Evolutionary conservation across 2,329 filamentous ascomycete genomes (phyloP), one percentile per base, ranked within the genome.

Genomic region (Colletotrichum coccodes): DNA sequence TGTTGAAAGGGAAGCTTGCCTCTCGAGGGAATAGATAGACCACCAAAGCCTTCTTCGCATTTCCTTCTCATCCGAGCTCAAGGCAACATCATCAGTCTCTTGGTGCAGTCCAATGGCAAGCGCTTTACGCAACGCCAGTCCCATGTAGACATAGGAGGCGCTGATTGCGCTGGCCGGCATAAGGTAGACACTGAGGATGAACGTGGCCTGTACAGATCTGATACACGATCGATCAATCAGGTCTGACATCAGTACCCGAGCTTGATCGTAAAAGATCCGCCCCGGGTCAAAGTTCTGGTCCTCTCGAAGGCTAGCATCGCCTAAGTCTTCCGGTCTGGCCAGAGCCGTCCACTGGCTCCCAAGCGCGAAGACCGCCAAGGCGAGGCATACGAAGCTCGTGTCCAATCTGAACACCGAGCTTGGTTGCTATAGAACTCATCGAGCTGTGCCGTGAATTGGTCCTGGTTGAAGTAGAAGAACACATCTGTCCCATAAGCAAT

Each of bases 341-440:
- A 80, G 64, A 0, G 73, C 71, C 1, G 78, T 78, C 75, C 77
- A 79, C 34, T 80, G 79, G 36, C 78, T 79, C 0, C 77, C 78
- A 6, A 80, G 64, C 0, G 78, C 78, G 56, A 75, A 73, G 8
- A 71, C 69, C 3, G 75, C 75, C 26, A 76, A 70, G 0, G 72
- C 70, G 4, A 76, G 72, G 36, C 75, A 76, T 6, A 77, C 66
- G 28, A 77, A 77, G 21, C 72, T 72, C 0, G 65, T 40, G 46
- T 77, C 76, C 0, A 64, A 64, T 9, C 76, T 54, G 3, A 77
- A 23, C 12, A 54, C 57, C 2, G 73, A 75, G 46, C n/a, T 0
- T 67, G 38, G 7, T 76, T 61, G 3, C 46, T 71, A 56, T 78
- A 78, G 47, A 77, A 76, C 7, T 72, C 49, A 28, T 74, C 71